Percentiles rank a stretch among this genome's conserved stretches.
These are phyloP conservation scores for Fusarium succisae DNA, from an alignment of 2,329 filamentous ascomycete species.

Conservation along the genomic window DNA sequence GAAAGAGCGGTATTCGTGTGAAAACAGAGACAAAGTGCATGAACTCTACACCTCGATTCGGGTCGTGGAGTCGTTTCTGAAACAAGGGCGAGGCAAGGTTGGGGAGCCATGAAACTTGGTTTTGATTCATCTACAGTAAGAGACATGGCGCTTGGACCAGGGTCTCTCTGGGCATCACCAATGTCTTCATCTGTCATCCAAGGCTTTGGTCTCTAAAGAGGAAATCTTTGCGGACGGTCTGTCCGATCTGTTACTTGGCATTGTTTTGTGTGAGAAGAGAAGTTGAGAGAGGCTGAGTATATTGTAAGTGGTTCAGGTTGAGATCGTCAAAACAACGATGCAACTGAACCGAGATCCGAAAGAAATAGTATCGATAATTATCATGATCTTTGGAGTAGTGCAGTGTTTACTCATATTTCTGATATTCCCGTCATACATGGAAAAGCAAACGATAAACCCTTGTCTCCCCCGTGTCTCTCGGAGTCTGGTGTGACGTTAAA, in stretches of 20 bases:
- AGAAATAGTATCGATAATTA: not conserved
- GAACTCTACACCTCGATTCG: conserved; percentile 12
- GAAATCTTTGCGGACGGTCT: not conserved
- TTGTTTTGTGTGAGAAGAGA: not conserved
- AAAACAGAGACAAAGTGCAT: conserved; percentile 6
- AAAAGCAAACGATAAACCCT: conserved; percentile 20
- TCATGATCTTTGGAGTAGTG: not conserved
- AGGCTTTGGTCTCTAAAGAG: conserved; percentile 1
- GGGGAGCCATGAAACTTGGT: conserved; percentile 25
- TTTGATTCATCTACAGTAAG: conserved; percentile 30
- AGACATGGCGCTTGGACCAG: conserved; percentile 32
- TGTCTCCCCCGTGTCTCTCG: conserved; percentile 7
- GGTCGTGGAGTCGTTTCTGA: conserved; percentile 19
- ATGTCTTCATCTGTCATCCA: not conserved
- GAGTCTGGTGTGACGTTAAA: conserved; percentile 26
- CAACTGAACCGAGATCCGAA: not conserved
- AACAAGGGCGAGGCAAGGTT: conserved; percentile 24
- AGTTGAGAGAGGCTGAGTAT: not conserved
- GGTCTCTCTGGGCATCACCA: conserved; percentile 1
- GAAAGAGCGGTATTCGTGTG: conserved; percentile 5
- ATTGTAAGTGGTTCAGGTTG: not conserved
- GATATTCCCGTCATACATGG: conserved; percentile 15
- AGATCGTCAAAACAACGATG: not conserved
- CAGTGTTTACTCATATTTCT: conserved; percentile 4
- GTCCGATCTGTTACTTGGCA: conserved; percentile 6